phyloP scores from a whole-genome alignment of 2,329 filamentous ascomycete genomes.

The Paecilomyces formosus region DNA sequence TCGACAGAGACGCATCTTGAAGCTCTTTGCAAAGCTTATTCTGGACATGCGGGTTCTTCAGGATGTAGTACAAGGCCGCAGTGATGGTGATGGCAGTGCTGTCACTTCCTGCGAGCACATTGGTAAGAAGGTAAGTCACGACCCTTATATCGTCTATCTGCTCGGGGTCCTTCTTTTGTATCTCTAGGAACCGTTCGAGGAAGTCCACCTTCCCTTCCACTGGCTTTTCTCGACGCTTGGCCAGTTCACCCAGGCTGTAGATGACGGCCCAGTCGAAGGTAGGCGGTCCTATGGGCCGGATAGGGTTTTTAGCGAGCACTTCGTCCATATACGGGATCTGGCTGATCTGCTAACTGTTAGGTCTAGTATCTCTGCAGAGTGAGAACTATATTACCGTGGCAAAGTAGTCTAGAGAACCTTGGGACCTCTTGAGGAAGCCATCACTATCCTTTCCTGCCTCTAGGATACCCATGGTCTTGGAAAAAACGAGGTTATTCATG shows the following conservation, averaged over 20 bases:
- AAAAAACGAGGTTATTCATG: slow-evolving; percentile 14
- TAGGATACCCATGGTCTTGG: slow-evolving; percentile 14
- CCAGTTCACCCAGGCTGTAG: slow-evolving; percentile 6
- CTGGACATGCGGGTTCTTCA: slow-evolving; percentile 16
- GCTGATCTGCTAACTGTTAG: slow-evolving; percentile 1
- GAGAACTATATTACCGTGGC: slow-evolving; percentile 6
- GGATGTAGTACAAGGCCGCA: slow-evolving; percentile 23
- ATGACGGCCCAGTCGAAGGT: slow-evolving; percentile 6
- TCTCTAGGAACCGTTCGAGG: slow-evolving; percentile 11
- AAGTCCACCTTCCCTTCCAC: slow-evolving; percentile 8
- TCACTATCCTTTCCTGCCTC: slow-evolving; percentile 13
- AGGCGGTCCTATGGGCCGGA: slow-evolving; percentile 3
- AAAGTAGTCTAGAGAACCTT: slow-evolving; percentile 15
- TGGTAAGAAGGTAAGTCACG: slow-evolving; percentile 13
- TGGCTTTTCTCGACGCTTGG: slow-evolving; percentile 1
- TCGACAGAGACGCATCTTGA: slow-evolving; percentile 6
- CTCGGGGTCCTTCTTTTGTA: slow-evolving; percentile 12
- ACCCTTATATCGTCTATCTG: slow-evolving; percentile 10
- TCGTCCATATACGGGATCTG: slow-evolving; percentile 12
- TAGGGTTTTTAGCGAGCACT: slow-evolving; percentile 7
- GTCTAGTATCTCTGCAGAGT: background rate
- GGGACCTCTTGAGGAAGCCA: slow-evolving; percentile 10
- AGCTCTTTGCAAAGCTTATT: slow-evolving; percentile 18
- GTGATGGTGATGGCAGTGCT: slow-evolving; percentile 26
- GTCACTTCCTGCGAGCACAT: slow-evolving; percentile 24